phyloP scores from a whole-genome alignment of 2,329 filamentous ascomycete genomes.

The Huntiella decipiens region DNA sequence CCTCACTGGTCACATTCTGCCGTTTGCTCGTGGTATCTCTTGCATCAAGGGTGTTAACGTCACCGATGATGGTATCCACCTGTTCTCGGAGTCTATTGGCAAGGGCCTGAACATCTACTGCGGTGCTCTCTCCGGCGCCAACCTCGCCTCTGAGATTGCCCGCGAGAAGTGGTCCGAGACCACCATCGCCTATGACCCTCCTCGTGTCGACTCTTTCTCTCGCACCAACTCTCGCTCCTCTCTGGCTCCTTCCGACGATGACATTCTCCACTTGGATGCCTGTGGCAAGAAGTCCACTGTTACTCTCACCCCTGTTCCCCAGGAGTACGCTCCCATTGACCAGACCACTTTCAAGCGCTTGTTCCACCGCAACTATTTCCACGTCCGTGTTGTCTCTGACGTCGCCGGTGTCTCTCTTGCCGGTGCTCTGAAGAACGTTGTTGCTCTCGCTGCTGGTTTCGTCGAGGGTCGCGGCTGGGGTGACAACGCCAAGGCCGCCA shows the following conservation, averaged over 20 bases:
- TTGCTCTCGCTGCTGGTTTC: slow-evolving; percentile 84
- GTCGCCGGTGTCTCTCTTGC: slow-evolving; percentile 94
- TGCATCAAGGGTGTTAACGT: slow-evolving; percentile 98
- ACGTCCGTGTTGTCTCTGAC: slow-evolving; percentile 81
- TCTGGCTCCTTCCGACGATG: slow-evolving; percentile 30
- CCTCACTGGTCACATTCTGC: slow-evolving; percentile 72
- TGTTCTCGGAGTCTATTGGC: slow-evolving; percentile 92
- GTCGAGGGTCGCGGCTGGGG: slow-evolving; percentile 93
- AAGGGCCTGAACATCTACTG: slow-evolving; percentile 87
- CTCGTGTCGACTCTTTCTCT: slow-evolving; percentile 54
- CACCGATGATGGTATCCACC: slow-evolving; percentile 60
- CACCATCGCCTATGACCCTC: slow-evolving; percentile 89
- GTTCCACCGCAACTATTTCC: slow-evolving; percentile 95
- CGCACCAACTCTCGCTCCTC: slow-evolving; percentile 43
- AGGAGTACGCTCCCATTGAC: slow-evolving; percentile 70
- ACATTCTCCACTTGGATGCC: slow-evolving; percentile 47
- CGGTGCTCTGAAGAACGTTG: slow-evolving; percentile 90
- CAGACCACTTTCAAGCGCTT: slow-evolving; percentile 67
- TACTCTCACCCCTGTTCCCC: slow-evolving; percentile 55
- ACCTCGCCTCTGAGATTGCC: slow-evolving; percentile 89
- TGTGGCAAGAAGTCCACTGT: slow-evolving; percentile 48
- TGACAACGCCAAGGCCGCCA: slow-evolving; percentile 95
- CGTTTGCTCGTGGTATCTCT: slow-evolving; percentile 81
- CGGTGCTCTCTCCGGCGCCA: slow-evolving; percentile 84
- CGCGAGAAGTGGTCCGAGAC: slow-evolving; percentile 94